Evolutionary conservation across 805 yeast species (phyloP), one percentile per base, ranked within the genome.

Genomic region (Lachancea cidri): DNA sequence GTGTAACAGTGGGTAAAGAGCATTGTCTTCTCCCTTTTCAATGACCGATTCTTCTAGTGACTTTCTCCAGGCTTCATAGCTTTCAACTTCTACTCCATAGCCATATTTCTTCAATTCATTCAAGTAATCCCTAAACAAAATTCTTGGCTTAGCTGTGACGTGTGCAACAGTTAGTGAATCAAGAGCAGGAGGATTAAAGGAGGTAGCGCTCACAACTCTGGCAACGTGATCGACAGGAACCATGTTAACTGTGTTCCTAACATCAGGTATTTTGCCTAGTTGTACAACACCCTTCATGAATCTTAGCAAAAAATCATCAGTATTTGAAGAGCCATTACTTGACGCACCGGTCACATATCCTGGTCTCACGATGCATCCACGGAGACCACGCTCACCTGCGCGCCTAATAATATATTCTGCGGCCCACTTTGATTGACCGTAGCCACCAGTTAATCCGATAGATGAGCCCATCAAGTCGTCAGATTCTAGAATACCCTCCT

Each of bases 191-290:
- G 95, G 91, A 54, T 78, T 77, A 47, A 93, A 71, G 0, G 96
- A 83, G 19, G 93, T 68, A 2, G 98, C 86, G 38, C 81, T 86
- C 18, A 82, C 85, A 17, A 88, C 86, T 35, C 95, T 76, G 1
- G 99, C 98, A 50, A 93, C 98, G 57, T 93, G 98, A 55, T 94
- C 97, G 33, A 93, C 98, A 3, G 98, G 98, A 17, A 87, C 97
- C 84, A 89, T 87, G 65, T 93, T 93, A 29, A 91, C 95, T 35
- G 81, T 77, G 70, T 93, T 93, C 50, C 77, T 64, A 50, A 93
- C 88, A 55, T 83, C 84, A 25, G 99, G 98, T 53, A 77, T 83
- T 37, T 72, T 69, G 8, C 96, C 95, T 44, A 94, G 66, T 65
- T 93, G 95, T 39, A 81, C 81, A 65, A 94, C 82, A 24, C 99